Evolutionary conservation across 768 basidiomycete species (phyloP).

Genomic region (Filobasidium floriforme): DNA sequence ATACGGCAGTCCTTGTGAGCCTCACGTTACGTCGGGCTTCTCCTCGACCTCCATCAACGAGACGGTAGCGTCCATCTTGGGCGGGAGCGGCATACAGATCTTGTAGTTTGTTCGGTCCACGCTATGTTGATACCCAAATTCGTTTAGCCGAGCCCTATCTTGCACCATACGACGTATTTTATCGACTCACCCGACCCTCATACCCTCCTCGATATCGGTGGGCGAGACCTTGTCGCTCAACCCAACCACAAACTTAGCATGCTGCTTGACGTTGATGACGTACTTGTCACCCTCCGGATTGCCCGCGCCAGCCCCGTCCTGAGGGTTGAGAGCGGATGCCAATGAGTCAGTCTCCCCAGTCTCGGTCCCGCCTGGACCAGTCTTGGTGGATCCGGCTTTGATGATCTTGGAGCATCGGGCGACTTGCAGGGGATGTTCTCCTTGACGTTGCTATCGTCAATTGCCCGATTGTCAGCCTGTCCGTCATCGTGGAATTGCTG

Average conservation of each 20-base stretch:
- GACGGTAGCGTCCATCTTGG: conserved; percentile 97
- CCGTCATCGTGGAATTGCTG: neutral
- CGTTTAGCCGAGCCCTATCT: neutral
- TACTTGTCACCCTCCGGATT: conserved; percentile 87
- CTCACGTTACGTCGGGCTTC: conserved; percentile 24
- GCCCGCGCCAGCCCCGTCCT: conserved; percentile 60
- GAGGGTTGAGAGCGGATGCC: conserved; percentile 67
- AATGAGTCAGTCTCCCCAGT: conserved; percentile 36
- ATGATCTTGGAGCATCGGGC: conserved; percentile 99
- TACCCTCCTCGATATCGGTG: conserved; percentile 99
- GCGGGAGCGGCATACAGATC: conserved; percentile 95
- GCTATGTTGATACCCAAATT: neutral
- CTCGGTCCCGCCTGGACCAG: conserved; percentile 10
- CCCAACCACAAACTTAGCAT: conserved; percentile 98
- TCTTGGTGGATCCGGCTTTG: conserved; percentile 51
- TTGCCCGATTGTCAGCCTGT: neutral
- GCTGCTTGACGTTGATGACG: conserved; percentile 98
- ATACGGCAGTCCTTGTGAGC: conserved; percentile 53
- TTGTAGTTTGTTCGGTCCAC: conserved; percentile 70
- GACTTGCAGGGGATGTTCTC: conserved; percentile 86
- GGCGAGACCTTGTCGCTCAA: conserved; percentile 92
- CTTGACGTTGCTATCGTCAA: conserved; percentile 26
- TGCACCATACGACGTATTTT: neutral
- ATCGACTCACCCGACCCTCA: conserved; percentile 86
- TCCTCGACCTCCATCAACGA: conserved; percentile 75